Percentiles rank a stretch among this genome's conserved stretches.
These are phyloP conservation scores for Aegilops longissima DNA, from an alignment of 176 grass and related monocot species.

Conservation along the genomic window DNA sequence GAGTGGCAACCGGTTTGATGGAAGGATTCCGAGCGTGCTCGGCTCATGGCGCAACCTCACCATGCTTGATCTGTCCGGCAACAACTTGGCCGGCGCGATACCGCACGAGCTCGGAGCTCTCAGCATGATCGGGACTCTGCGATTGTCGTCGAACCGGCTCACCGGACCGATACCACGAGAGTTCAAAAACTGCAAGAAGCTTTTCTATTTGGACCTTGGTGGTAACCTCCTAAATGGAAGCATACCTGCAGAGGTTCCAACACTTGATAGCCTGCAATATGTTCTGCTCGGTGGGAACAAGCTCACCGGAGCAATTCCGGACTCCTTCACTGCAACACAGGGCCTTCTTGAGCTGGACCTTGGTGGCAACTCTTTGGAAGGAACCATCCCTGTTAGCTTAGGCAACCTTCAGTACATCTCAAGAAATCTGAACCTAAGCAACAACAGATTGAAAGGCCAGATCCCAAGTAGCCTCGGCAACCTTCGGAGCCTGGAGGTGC, in stretches of 20 bases:
- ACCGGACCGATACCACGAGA: constrained; percentile 43
- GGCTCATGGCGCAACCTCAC: constrained; percentile 59
- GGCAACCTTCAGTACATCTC: constrained; percentile 64
- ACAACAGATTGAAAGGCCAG: constrained; percentile 43
- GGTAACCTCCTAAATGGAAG: constrained; percentile 52
- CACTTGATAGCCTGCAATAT: constrained; percentile 39
- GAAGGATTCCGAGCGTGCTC: constrained; percentile 39
- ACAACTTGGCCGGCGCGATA: constrained; percentile 48
- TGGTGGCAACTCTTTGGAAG: constrained; percentile 54
- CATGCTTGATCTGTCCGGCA: constrained; percentile 54
- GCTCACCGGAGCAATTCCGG: constrained; percentile 44
- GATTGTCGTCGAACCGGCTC: constrained; percentile 50
- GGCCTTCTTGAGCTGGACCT: constrained; percentile 57
- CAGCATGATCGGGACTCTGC: constrained; percentile 30
- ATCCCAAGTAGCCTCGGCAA: constrained; percentile 57
- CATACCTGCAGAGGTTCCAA: constrained; percentile 42
- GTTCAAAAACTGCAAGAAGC: constrained; percentile 30
- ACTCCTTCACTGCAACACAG: constrained; percentile 40
- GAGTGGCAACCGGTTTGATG: constrained; percentile 51
- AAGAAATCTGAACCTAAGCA: constrained; percentile 50
- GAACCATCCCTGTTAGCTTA: constrained; percentile 41
- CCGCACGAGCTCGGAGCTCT: constrained; percentile 49
- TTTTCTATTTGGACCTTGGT: constrained; percentile 41
- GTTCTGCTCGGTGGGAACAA: constrained; percentile 52
- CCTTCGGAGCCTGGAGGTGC: constrained; percentile 52